A percentile compares a stretch with the other conserved stretches of the same genome.
phyloP scores from a whole-genome alignment of 768 basidiomycete species.

The Russula foetens region DNA sequence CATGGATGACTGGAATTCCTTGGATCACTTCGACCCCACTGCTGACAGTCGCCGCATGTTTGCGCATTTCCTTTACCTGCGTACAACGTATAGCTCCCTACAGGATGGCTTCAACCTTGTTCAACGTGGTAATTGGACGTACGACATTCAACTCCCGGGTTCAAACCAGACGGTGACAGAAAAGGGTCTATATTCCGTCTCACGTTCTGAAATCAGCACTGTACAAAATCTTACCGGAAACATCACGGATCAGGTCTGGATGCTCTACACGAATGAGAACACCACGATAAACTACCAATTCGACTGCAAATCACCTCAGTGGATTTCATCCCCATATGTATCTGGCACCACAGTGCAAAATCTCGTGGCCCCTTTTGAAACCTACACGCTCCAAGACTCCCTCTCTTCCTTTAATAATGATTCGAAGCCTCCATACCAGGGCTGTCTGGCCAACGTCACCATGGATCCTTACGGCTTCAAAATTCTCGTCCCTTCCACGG shows the following conservation, averaged over 20 bases:
- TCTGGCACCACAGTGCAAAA: conserved; percentile 60
- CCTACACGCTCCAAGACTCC: conserved; percentile 61
- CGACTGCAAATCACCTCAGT: conserved; percentile 46
- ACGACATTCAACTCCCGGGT: conserved; percentile 69
- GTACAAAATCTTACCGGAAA: conserved; percentile 57
- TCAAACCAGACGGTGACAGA: conserved; percentile 77
- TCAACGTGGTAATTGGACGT: conserved; percentile 80
- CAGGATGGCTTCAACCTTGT: conserved; percentile 87
- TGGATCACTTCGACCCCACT: conserved; percentile 94
- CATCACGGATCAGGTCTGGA: conserved; percentile 65
- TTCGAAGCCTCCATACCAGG: conserved; percentile 53
- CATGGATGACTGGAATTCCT: conserved; percentile 82
- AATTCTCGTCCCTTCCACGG: conserved; percentile 54
- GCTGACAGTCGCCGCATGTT: conserved; percentile 67
- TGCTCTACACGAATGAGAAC: conserved; percentile 86
- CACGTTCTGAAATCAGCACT: conserved; percentile 50
- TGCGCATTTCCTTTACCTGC: conserved; percentile 63
- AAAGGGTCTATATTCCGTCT: conserved; percentile 82
- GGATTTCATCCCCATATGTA: conserved; percentile 77
- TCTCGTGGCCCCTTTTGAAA: conserved; percentile 77
- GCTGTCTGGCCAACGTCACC: conserved; percentile 60
- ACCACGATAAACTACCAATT: conserved; percentile 52
- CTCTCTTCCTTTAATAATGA: conserved; percentile 53
- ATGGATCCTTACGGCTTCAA: conserved; percentile 78
- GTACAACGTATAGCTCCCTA: conserved; percentile 57